These are phyloP conservation scores for Cymbopogon citratus DNA, from an alignment of 176 grass and related monocot genomes.

Conservation along the genomic window DNA sequence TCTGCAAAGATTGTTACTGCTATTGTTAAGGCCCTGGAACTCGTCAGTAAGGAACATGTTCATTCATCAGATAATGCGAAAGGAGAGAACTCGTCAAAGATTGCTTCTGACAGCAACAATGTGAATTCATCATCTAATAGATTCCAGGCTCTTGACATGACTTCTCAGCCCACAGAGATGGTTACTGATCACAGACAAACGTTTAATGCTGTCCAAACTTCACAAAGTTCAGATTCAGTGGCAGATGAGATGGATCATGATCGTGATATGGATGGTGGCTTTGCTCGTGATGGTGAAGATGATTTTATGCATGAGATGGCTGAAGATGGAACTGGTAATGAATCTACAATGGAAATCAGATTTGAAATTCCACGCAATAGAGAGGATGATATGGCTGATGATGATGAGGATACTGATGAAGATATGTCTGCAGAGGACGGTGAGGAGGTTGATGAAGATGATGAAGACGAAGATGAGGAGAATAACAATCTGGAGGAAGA, in stretches of 20 bases:
- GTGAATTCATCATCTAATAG: constrained; percentile 50
- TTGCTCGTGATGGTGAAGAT: constrained; percentile 68
- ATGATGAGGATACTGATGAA: constrained; percentile 73
- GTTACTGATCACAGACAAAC: constrained; percentile 63
- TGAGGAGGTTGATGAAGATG: constrained; percentile 78
- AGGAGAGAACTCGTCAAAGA: constrained; percentile 54
- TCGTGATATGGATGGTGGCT: constrained; percentile 54
- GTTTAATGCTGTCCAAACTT: constrained; percentile 55
- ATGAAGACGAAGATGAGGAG: constrained; percentile 70
- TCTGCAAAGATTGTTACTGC: constrained; percentile 84
- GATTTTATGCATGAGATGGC: constrained; percentile 96
- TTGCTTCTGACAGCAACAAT: constrained; percentile 51
- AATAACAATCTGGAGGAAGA: constrained; percentile 88
- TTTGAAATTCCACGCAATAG: constrained; percentile 76
- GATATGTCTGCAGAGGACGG: constrained; percentile 76
- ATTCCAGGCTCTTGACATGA: constrained; percentile 63
- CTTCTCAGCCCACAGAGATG: constrained; percentile 54
- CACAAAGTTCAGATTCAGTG: constrained; percentile 62
- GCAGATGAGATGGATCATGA: constrained; percentile 94
- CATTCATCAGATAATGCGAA: constrained; percentile 68
- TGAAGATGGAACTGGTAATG: constrained; percentile 69
- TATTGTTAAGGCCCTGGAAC: constrained; percentile 83
- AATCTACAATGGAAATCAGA: constrained; percentile 89
- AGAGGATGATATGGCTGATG: constrained; percentile 86
- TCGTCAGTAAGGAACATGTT: constrained; percentile 90